Evolutionary conservation across 2,329 filamentous ascomycete genomes (phyloP), one percentile per base, ranked within the genome.

Genomic region (Penicillium janthinellum): DNA sequence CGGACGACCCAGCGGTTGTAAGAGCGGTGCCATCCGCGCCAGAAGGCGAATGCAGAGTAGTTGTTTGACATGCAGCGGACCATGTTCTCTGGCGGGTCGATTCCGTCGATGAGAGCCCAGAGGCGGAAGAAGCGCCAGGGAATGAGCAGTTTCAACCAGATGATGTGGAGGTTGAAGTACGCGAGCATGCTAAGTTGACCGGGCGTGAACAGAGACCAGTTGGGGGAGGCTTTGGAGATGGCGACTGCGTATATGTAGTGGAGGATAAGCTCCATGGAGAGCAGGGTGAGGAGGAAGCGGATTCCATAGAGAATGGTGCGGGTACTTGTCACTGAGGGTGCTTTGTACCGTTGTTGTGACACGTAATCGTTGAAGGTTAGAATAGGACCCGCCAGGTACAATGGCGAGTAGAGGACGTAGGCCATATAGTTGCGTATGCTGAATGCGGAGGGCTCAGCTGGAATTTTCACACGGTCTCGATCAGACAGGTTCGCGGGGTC

Each of bases 121-220:
- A 99, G 86, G 4, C 96, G 90, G 85, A 98, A 98, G 75, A 98
- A 89, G n/a, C 95, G 90, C 93, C 94, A 99, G 0, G 95, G 95
- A 7, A 99, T 86, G 4, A 99, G 87, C 1, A 99, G 87, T 75
- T 99, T 99, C 49, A 99, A 84, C 96, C 96, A 99, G 75, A 99
- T 96, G 73, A 97, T 87, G 78, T 96, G 91, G 12, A 99, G 87
- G 77, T 97, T 97, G 82, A 98, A 96, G 80, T 90, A 97, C 39
- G 92, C 95, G 12, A 99, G 84, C 80, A 99, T 88, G 71, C 87
- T 90, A 45, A 99, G 86, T 74, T 99, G 92, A 47, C 90, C 88
- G 0, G 95, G 88, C 0, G 92, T 90, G 79, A 97, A 98, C 25
- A 87, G 81, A 31, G 82, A 82, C 95, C 95, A 99, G 63, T 88